Evolutionary conservation across 345 rosid genomes (phyloP).

Genomic region (Lumnitzera racemosa): DNA sequence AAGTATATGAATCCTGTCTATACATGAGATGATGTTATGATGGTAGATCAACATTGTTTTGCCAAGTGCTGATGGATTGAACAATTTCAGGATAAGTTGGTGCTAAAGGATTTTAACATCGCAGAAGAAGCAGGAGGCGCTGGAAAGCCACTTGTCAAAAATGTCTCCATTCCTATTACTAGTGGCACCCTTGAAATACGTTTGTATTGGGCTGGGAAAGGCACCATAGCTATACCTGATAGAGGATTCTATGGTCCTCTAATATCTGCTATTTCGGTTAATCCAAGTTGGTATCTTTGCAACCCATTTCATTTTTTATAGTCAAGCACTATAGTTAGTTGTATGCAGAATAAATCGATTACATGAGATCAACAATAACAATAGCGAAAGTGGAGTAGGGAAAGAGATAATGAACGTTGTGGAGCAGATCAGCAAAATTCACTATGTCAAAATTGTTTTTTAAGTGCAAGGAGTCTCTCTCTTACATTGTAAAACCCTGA

Average conservation of each 20-base stretch:
- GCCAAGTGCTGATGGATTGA: background rate
- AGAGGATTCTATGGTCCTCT: slow-evolving; percentile 52
- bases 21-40: background rate
- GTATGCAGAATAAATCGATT: too few relatives aligned
- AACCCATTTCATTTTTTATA: background rate
- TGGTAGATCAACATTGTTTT: background rate
- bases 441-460: too few relatives aligned
- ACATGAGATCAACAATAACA: too few relatives aligned
- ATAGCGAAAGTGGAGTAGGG: too few relatives aligned
- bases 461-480: too few relatives aligned
- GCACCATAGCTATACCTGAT: slow-evolving; percentile 40
- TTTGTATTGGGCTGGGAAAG: slow-evolving; percentile 53
- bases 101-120: slow-evolving; percentile 44
- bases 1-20: too few relatives aligned
- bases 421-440: too few relatives aligned
- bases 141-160: slow-evolving; percentile 23
- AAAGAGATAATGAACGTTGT: too few relatives aligned
- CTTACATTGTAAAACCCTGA: too few relatives aligned
- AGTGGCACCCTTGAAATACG: slow-evolving; percentile 35
- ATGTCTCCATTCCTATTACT: slow-evolving; percentile 24
- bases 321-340: background rate
- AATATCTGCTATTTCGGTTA: slow-evolving; percentile 44
- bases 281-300: slow-evolving; percentile 22
- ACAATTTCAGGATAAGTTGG: slow-evolving; percentile 31
- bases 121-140: slow-evolving; percentile 40